phyloP scores from a whole-genome alignment of 1,139 yeast species.

The Spathaspora sp. region DNA sequence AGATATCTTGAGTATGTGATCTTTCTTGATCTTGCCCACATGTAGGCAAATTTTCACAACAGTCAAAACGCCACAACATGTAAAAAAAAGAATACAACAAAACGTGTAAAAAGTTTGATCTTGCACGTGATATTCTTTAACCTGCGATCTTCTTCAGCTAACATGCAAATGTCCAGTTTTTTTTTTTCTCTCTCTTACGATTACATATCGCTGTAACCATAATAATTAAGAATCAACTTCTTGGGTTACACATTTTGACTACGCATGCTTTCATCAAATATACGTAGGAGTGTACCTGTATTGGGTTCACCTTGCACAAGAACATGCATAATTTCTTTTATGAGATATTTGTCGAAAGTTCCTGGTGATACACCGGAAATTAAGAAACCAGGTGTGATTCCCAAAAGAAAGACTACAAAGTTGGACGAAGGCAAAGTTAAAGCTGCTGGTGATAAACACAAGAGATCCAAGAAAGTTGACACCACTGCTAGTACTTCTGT shows the following conservation, averaged over 20 bases:
- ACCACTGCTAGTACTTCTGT: background rate
- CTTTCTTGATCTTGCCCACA: background rate
- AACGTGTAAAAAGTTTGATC: no score
- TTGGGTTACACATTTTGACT: background rate
- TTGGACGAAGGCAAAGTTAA: background rate
- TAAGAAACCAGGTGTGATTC: background rate
- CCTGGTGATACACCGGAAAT: background rate
- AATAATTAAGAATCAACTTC: background rate
- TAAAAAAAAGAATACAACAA: background rate
- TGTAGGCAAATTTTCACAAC: background rate
- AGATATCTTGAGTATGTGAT: background rate
- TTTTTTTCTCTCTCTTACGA: background rate
- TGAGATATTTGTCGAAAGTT: background rate
- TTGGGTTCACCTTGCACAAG: background rate
- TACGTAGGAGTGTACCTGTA: background rate
- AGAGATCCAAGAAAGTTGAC: background rate
- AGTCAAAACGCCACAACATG: constrained; percentile 1
- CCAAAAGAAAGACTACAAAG: background rate
- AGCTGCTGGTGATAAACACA: background rate
- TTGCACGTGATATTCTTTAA: background rate
- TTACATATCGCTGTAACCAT: background rate
- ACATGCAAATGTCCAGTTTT: background rate
- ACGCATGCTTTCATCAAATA: background rate
- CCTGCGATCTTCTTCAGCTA: background rate
- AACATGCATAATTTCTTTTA: background rate